A percentile compares a stretch with the other conserved stretches of the same genome.
These are phyloP conservation scores for Fistulifera pelliculosa DNA, from an alignment of 108 stramenopile genomes.

Conservation along the genomic window DNA sequence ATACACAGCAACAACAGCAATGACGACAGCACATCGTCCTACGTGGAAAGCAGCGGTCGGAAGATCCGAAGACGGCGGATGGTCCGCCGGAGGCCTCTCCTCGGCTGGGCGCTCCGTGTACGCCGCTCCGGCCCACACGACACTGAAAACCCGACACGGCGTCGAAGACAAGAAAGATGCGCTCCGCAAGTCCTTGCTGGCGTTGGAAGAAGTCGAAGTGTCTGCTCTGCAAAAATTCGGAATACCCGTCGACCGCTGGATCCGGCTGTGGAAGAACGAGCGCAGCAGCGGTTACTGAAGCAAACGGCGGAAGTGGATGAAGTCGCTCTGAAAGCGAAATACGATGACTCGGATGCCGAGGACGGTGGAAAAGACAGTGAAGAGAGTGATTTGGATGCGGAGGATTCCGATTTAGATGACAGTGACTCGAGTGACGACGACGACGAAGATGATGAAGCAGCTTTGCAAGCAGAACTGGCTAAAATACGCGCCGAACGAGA, in stretches of 20 bases:
- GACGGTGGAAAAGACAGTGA: slow-evolving; percentile 49
- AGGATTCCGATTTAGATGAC: slow-evolving; percentile 55
- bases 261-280: slow-evolving; percentile 50
- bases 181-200: slow-evolving; percentile 60
- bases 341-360: slow-evolving; percentile 44
- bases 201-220: slow-evolving; percentile 57
- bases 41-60: slow-evolving; percentile 93
- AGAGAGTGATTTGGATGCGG: slow-evolving; percentile 26
- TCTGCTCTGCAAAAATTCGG: slow-evolving; percentile 18
- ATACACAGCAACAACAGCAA: slow-evolving; percentile 9
- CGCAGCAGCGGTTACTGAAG: slow-evolving; percentile 56
- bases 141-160: slow-evolving; percentile 74
- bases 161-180: slow-evolving; percentile 49
- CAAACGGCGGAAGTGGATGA: slow-evolving; percentile 79
- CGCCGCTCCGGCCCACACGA: slow-evolving; percentile 72
- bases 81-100: slow-evolving; percentile 62
- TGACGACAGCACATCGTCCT: slow-evolving; percentile 89
- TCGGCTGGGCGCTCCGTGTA: slow-evolving; percentile 41
- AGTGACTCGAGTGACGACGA: slow-evolving; percentile 68
- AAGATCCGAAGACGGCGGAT: slow-evolving; percentile 75
- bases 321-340: slow-evolving; percentile 29
- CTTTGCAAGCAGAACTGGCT: slow-evolving; percentile 85
- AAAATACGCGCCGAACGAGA: slow-evolving; percentile 86
- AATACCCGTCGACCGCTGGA: slow-evolving; percentile 16
- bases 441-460: slow-evolving; percentile 91